Conservation (phyloP, 129 eudicot genomes). For the Cynara cardunculus region DNA sequence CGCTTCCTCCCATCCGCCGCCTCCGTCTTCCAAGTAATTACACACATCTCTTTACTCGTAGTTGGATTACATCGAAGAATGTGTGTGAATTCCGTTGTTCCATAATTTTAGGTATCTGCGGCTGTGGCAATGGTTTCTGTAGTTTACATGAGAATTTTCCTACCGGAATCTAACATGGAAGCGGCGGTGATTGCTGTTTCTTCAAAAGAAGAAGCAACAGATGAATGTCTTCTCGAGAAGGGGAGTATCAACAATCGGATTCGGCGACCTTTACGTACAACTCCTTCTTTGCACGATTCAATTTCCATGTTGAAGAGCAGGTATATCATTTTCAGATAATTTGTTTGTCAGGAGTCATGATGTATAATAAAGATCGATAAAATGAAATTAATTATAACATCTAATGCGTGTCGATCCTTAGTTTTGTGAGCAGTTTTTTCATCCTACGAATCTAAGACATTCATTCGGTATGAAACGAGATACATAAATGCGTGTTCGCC, state of each 20-base stretch:
- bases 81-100: background rate
- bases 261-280: conserved; percentile 30
- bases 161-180: conserved; percentile 48
- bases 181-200: conserved; percentile 16
- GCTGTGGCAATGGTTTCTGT: conserved; percentile 47
- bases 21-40: conserved; percentile 57
- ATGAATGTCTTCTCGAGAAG: conserved; percentile 46
- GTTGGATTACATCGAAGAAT: background rate
- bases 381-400: background rate
- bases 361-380: background rate
- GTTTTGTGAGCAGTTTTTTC: background rate
- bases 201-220: conserved; percentile 13
- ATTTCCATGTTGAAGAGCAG: conserved; percentile 59
- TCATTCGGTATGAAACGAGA: background rate
- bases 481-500: background rate
- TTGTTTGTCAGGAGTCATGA: background rate
- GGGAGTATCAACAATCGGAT: conserved; percentile 26
- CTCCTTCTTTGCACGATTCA: conserved; percentile 51
- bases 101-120: conserved; percentile 54
- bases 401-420: background rate
- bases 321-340: conserved; percentile 16
- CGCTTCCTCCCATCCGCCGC: conserved; percentile 64
- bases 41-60: background rate
- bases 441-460: background rate
- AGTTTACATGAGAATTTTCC: conserved; percentile 76